Evolutionary conservation across 1,139 yeast genomes (phyloP).

Genomic region (Candida sp.): DNA sequence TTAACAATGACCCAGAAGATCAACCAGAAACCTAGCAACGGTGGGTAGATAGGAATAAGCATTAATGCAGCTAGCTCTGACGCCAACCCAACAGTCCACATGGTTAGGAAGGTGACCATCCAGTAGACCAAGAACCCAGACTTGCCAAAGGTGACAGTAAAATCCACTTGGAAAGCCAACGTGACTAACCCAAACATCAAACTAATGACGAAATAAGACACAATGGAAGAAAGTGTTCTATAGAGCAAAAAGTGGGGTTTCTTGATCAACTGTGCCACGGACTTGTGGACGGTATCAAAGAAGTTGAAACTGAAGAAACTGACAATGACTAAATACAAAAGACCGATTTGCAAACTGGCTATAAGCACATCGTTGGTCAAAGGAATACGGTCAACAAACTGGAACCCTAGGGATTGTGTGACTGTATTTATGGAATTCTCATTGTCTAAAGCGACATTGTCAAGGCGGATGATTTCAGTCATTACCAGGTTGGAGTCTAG

Average conservation of each 20-base stretch:
- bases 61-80: constrained; percentile 42
- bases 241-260: constrained; percentile 30
- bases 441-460: background rate
- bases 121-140: constrained; percentile 49
- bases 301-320: constrained; percentile 62
- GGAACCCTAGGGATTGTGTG: constrained; percentile 8
- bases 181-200: constrained; percentile 42
- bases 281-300: constrained; percentile 55
- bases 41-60: constrained; percentile 33
- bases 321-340: constrained; percentile 72
- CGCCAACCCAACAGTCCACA: constrained; percentile 45
- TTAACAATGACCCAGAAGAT: constrained; percentile 43
- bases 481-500: background rate
- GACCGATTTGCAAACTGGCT: constrained; percentile 75
- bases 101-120: constrained; percentile 43
- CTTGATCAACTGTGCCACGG: constrained; percentile 39
- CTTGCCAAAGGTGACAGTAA: constrained; percentile 36
- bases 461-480: background rate
- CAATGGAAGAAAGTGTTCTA: constrained; percentile 28
- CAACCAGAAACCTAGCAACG: constrained; percentile 46
- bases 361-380: constrained; percentile 48
- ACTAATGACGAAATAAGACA: constrained; percentile 38
- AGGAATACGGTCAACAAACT: constrained; percentile 8
- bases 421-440: constrained; percentile 3
- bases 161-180: constrained; percentile 46